phyloP scores from a whole-genome alignment of 305 asterid genomes.

The Salvia sclarea region DNA sequence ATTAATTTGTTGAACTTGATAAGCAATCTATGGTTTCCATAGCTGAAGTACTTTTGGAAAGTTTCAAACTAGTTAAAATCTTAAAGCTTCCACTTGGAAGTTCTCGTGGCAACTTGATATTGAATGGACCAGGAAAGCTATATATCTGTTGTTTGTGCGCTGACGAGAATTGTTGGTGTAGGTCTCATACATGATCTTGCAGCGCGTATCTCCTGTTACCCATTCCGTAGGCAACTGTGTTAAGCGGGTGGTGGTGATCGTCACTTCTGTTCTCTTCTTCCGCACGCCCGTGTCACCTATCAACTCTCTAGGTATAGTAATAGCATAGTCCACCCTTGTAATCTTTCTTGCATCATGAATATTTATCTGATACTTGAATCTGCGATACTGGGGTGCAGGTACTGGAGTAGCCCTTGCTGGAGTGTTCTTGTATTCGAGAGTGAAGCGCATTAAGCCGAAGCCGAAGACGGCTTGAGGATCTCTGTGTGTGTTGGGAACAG shows the following conservation, averaged over 20 bases:
- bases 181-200: constrained; percentile 91
- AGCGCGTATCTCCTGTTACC: constrained; percentile 87
- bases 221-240: constrained; percentile 98
- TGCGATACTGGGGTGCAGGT: constrained; percentile 44
- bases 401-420: constrained; percentile 77
- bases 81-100: background rate
- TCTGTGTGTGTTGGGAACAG: constrained; percentile 14
- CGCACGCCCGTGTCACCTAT: constrained; percentile 78
- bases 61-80: background rate
- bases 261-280: constrained; percentile 83
- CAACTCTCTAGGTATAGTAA: constrained; percentile 63
- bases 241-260: constrained; percentile 90
- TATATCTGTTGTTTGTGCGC: constrained; percentile 1
- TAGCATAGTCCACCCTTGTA: background rate
- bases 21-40: background rate
- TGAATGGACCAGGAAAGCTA: background rate
- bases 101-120: no score
- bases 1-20: background rate
- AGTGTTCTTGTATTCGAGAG: constrained; percentile 73
- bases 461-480: constrained; percentile 57
- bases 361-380: background rate
- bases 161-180: constrained; percentile 45
- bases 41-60: background rate
- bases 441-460: constrained; percentile 77
- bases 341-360: background rate